Conservation (phyloP, 2,329 filamentous ascomycete genomes). For the Tolypocladium sp. region DNA sequence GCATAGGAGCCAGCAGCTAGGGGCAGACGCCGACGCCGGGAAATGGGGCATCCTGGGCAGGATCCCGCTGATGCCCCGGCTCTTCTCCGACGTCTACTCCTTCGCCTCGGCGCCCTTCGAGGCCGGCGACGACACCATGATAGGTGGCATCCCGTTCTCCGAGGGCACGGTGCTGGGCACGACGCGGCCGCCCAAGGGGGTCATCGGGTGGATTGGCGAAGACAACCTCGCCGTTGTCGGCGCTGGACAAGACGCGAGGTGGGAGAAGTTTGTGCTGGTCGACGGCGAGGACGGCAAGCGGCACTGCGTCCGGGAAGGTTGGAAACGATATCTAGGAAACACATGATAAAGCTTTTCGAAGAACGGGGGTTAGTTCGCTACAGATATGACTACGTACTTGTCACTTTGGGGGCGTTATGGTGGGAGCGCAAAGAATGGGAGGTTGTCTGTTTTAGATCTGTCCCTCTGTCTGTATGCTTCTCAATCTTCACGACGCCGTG, state of each 20-base stretch:
- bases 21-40: conserved; percentile 42
- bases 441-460: conserved; percentile 5
- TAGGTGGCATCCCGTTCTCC: conserved; percentile 32
- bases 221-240: conserved; percentile 67
- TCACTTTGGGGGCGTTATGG: conserved; percentile 1
- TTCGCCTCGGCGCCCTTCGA: conserved; percentile 76
- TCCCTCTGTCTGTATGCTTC: conserved; percentile 7
- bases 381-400: not conserved
- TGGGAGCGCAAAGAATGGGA: not conserved
- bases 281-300: conserved; percentile 59
- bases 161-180: conserved; percentile 39
- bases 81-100: conserved; percentile 86
- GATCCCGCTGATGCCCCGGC: conserved; percentile 73
- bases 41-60: conserved; percentile 83
- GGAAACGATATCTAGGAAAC: conserved; percentile 65
- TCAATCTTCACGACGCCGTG: conserved; percentile 19
- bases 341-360: conserved; percentile 11
- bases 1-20: conserved; percentile 19
- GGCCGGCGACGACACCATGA: conserved; percentile 62
- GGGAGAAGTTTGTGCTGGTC: conserved; percentile 78
- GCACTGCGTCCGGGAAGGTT: conserved; percentile 62
- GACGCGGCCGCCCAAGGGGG: conserved; percentile 62
- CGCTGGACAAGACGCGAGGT: conserved; percentile 69
- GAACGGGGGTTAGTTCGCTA: not conserved
- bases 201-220: conserved; percentile 78